These are phyloP conservation scores for Cryptosporidium ubiquitum DNA, from an alignment of 169 alveolate species.

Conservation along the genomic window DNA sequence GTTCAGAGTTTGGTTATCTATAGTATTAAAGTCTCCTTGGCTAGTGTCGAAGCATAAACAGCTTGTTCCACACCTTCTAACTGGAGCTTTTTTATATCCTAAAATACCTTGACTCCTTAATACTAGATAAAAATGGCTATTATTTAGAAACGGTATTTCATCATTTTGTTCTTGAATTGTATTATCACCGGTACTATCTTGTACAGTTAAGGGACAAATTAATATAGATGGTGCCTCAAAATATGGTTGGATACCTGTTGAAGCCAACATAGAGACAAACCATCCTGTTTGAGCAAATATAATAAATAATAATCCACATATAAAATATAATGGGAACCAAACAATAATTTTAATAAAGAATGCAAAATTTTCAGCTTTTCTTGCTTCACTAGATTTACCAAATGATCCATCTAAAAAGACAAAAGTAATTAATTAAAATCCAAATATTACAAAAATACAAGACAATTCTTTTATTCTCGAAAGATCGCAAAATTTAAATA, in stretches of 20 bases:
- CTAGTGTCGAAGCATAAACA: conserved; percentile 65
- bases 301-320: conserved; percentile 17
- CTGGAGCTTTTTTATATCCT: conserved; percentile 46
- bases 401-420: conserved; percentile 49
- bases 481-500: background rate
- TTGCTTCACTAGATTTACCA: conserved; percentile 47
- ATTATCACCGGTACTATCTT: background rate
- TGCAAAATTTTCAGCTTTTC: conserved; percentile 68
- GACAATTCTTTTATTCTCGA: background rate
- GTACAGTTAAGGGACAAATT: conserved; percentile 39
- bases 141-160: background rate
- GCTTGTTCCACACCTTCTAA: conserved; percentile 39
- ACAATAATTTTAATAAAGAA: conserved; percentile 22
- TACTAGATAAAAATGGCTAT: conserved; percentile 5
- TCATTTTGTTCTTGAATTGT: background rate
- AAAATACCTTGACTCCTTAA: conserved; percentile 51
- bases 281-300: conserved; percentile 73
- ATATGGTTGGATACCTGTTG: conserved; percentile 71
- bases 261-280: conserved; percentile 70
- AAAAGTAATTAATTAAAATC: background rate
- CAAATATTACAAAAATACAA: background rate
- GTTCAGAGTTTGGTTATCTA: background rate
- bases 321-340: conserved; percentile 53
- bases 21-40: conserved; percentile 1
- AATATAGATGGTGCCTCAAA: conserved; percentile 71